Evolutionary conservation across 352 stramenopile species (phyloP), one percentile per base, ranked within the genome.

Genomic region (Pythium aquatile): DNA sequence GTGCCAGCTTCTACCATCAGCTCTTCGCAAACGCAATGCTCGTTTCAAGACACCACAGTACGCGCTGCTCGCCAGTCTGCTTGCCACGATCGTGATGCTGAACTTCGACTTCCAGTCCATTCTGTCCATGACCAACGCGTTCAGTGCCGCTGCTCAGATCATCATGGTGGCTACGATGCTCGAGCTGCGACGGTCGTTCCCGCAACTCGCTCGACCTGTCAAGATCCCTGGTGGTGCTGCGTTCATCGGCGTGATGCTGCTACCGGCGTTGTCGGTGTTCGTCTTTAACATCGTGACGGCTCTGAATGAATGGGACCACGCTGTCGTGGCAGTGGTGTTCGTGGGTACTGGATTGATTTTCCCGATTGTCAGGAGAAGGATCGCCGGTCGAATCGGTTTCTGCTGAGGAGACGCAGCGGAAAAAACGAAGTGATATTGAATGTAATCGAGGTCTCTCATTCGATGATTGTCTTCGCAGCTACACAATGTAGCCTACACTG

Each of bases 91-190:
- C 8, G 11, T 64, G 24, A 52, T 74, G 17, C 26, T 70, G 1
- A 37, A 14, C 3, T 51, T 72, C 16, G 68, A 74, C 44, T 83
- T 88, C 63, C 63, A 88, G n/a, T 56, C 61, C 24, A 75, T 86
- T n/a, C 56, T 92, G 2, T 66, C 79, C 28, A 72, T 94, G 63
- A 69, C 91, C 37, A 97, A 96, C 70, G 79, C 90, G 14, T 81
- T 93, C 39, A 94, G 90, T 65, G 71, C 75, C 30, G 63, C 86
- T 42, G 63, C 74, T 14, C 71, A 96, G 49, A 47, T 96, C 13
- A 69, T 97, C 39, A 83, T 97, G 39, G 91, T 95, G 61, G 63
- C 72, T 20, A 79, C 88, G 7, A 95, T 94, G 76, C 60, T 97
- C 32, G 79, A 91, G 59, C 80, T 97, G 1, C 77, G 90, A 8